Evolutionary conservation across 2,329 filamentous ascomycete genomes (phyloP).

Genomic region (Fusarium tjaetaba): DNA sequence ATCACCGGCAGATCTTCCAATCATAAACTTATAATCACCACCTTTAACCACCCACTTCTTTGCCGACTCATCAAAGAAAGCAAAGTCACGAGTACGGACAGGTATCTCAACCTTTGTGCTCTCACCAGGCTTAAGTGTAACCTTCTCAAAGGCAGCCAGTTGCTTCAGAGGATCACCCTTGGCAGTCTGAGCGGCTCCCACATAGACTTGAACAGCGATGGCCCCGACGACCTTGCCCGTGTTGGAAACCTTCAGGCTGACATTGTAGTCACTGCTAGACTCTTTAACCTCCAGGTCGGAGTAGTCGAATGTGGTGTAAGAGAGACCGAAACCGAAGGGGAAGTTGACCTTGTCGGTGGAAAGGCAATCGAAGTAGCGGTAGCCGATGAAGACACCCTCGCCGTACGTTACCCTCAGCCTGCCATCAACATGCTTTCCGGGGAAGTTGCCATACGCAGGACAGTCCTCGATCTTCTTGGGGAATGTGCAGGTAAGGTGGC

Average conservation of each 20-base stretch:
- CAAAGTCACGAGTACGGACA: slow-evolving; percentile 40
- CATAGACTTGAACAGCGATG: slow-evolving; percentile 67
- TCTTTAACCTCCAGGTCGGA: slow-evolving; percentile 60
- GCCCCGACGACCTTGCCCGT: slow-evolving; percentile 62
- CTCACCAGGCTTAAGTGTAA: slow-evolving; percentile 48
- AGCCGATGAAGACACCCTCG: slow-evolving; percentile 77
- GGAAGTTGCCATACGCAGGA: slow-evolving; percentile 71
- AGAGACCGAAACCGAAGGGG: slow-evolving; percentile 68
- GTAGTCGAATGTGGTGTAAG: slow-evolving; percentile 63
- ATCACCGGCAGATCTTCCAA: slow-evolving; percentile 42
- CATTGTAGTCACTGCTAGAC: slow-evolving; percentile 51
- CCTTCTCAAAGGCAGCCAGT: slow-evolving; percentile 73
- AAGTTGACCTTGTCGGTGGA: slow-evolving; percentile 67
- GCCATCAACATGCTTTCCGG: slow-evolving; percentile 54
- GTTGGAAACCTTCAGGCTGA: slow-evolving; percentile 66
- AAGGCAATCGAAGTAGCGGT: slow-evolving; percentile 73
- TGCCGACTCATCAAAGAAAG: slow-evolving; percentile 43
- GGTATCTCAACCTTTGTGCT: slow-evolving; percentile 40
- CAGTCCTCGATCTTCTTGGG: slow-evolving; percentile 69
- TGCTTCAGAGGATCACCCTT: slow-evolving; percentile 61
- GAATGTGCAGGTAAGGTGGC: slow-evolving; percentile 71
- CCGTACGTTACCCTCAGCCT: slow-evolving; percentile 71
- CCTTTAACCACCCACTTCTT: slow-evolving; percentile 44
- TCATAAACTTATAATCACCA: slow-evolving; percentile 44
- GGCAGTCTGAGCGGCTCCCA: slow-evolving; percentile 35